These are phyloP conservation scores for Aspergillus intermedius DNA, from an alignment of 2,329 filamentous ascomycete genomes.

Conservation along the genomic window DNA sequence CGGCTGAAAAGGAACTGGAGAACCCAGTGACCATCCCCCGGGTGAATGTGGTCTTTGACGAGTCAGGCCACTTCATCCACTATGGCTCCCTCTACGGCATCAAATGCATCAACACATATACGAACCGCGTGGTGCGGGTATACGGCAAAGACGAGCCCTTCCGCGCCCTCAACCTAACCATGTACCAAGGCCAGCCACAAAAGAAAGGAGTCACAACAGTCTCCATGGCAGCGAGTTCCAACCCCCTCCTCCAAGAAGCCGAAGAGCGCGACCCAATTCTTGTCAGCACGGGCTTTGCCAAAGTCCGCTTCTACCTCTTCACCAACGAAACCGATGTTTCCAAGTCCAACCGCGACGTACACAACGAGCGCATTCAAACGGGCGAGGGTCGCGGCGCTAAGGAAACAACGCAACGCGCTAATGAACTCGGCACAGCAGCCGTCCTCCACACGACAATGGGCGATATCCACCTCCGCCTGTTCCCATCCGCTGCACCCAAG, in stretches of 20 bases:
- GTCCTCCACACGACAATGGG: conserved; percentile 88
- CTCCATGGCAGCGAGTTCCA: conserved; percentile 92
- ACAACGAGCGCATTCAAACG: conserved; percentile 81
- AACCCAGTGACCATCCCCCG: conserved; percentile 60
- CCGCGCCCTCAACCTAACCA: conserved; percentile 69
- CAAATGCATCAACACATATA: conserved; percentile 93
- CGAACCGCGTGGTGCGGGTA: conserved; percentile 83
- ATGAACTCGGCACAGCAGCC: conserved; percentile 70
- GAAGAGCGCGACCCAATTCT: conserved; percentile 87
- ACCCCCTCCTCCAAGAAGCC: conserved; percentile 86
- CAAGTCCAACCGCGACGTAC: conserved; percentile 80
- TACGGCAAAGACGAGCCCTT: conserved; percentile 88
- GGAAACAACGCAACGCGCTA: conserved; percentile 50
- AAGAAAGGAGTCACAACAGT: conserved; percentile 91
- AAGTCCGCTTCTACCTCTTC: conserved; percentile 96
- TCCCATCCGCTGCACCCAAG: conserved; percentile 86
- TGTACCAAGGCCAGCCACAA: conserved; percentile 93
- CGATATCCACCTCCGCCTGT: conserved; percentile 88
- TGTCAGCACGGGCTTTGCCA: conserved; percentile 73
- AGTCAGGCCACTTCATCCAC: conserved; percentile 89
- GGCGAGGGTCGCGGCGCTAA: conserved; percentile 39
- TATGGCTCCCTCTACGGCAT: conserved; percentile 89
- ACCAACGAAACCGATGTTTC: conserved; percentile 80
- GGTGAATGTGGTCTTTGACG: conserved; percentile 87
- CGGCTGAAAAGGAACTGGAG: conserved; percentile 80